Conservation (phyloP, 1,139 yeast species). For the Petasospora rhodanensis region DNA sequence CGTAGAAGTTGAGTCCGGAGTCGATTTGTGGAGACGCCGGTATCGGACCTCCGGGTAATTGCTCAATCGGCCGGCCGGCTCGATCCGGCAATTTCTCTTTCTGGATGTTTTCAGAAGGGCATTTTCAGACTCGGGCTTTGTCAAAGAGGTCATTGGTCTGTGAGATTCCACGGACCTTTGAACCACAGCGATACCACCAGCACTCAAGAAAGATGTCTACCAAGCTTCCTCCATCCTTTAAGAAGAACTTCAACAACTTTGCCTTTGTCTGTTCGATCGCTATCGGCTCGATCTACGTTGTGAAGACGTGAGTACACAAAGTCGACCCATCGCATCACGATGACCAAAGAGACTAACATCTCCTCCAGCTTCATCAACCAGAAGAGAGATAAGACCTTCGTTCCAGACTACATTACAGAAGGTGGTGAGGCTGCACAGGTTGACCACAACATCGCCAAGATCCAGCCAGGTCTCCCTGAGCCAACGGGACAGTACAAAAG, state of each 20-base stretch:
- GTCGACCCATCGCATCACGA: not conserved
- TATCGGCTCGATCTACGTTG: constrained; percentile 23
- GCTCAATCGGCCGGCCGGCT: too few species aligned
- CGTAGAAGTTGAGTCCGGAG: too few species aligned
- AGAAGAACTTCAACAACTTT: constrained; percentile 19
- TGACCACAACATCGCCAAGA: constrained; percentile 14
- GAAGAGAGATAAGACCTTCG: constrained; percentile 20
- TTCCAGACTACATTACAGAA: constrained; percentile 22
- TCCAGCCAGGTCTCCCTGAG: constrained; percentile 26
- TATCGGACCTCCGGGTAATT: too few species aligned
- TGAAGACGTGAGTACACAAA: constrained; percentile 23
- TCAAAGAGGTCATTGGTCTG: too few species aligned
- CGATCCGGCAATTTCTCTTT: too few species aligned
- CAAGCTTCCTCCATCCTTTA: constrained; percentile 13
- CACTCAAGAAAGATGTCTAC: constrained; percentile 7
- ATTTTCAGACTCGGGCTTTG: too few species aligned
- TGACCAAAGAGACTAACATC: constrained; percentile 1
- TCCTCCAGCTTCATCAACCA: constrained; percentile 17
- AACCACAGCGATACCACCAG: too few species aligned
- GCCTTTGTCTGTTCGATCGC: constrained; percentile 24
- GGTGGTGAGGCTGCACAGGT: constrained; percentile 1
- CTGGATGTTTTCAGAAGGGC: too few species aligned
- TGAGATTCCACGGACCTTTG: too few species aligned
- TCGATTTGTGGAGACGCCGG: too few species aligned
- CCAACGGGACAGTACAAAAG: constrained; percentile 29